A percentile compares a stretch with the other conserved stretches of the same genome.
Conservation (phyloP, 805 yeast genomes). For the Helenozyma rhizophorensis region DNA sequence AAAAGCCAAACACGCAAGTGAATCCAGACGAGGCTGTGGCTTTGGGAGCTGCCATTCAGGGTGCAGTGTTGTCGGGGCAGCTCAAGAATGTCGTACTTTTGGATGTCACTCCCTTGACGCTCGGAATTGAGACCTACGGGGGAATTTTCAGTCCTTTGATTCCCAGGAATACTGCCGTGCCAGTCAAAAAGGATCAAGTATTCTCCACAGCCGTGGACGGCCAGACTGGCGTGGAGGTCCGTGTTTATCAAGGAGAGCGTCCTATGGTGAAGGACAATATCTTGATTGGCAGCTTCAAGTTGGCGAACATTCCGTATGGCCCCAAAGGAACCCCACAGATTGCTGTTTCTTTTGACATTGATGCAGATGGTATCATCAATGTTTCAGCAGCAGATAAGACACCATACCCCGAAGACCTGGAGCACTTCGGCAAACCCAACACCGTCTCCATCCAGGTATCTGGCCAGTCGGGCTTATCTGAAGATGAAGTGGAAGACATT, state of each 20-base stretch:
- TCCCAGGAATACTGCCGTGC: conserved; percentile 74
- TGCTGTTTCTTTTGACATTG: conserved; percentile 71
- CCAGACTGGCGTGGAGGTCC: conserved; percentile 77
- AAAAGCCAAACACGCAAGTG: conserved; percentile 64
- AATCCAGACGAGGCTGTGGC: conserved; percentile 61
- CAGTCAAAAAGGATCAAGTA: conserved; percentile 67
- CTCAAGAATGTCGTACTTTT: conserved; percentile 23
- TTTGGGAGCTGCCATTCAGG: conserved; percentile 28
- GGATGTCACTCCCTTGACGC: conserved; percentile 25
- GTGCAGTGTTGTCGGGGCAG: conserved; percentile 25
- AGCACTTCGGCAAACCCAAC: conserved; percentile 42
- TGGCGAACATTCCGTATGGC: conserved; percentile 68
- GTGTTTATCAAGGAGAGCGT: conserved; percentile 80
- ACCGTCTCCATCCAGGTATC: conserved; percentile 47
- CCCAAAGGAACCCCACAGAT: conserved; percentile 81
- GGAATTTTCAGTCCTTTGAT: conserved; percentile 78
- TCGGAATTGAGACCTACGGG: conserved; percentile 80
- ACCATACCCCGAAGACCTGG: conserved; percentile 32
- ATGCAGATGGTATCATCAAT: conserved; percentile 71
- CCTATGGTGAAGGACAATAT: conserved; percentile 74
- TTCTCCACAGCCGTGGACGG: conserved; percentile 83
- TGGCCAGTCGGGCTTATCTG: conserved; percentile 56
- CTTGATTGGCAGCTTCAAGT: conserved; percentile 67
- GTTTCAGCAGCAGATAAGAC: conserved; percentile 57
- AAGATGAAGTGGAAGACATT: conserved; percentile 60